Percentiles rank a stretch among this genome's conserved stretches.
Evolutionary conservation across 1,284 basidiomycete genomes (phyloP).

Genomic region (Inonotus hispidus): DNA sequence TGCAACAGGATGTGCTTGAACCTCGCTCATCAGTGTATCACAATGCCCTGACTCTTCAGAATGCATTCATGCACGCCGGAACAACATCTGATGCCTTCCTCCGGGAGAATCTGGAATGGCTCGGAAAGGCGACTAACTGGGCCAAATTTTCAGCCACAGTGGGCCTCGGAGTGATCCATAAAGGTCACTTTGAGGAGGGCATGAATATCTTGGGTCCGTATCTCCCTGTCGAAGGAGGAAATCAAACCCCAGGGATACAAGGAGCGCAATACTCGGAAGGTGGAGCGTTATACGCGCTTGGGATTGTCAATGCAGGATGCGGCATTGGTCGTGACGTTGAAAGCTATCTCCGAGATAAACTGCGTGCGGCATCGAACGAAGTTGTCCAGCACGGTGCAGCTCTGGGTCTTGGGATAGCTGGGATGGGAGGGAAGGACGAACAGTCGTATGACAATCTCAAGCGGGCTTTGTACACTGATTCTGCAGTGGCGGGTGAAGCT

Average conservation of each 20-base stretch:
- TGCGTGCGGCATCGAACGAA: slow-evolving; percentile 68
- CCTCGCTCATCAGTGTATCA: slow-evolving; percentile 94
- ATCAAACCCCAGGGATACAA: slow-evolving; percentile 57
- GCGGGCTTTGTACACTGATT: slow-evolving; percentile 84
- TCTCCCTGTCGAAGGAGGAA: slow-evolving; percentile 67
- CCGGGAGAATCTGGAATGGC: slow-evolving; percentile 93
- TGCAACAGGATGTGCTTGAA: slow-evolving; percentile 79
- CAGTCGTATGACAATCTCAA: slow-evolving; percentile 91
- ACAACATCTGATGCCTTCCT: slow-evolving; percentile 92
- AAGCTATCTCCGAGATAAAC: slow-evolving; percentile 70
- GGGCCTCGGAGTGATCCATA: slow-evolving; percentile 93
- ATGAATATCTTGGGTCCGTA: slow-evolving; percentile 93
- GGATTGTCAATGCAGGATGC: slow-evolving; percentile 87
- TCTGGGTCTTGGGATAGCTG: slow-evolving; percentile 87
- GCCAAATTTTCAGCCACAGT: slow-evolving; percentile 96
- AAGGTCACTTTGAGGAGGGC: slow-evolving; percentile 90
- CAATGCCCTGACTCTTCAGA: slow-evolving; percentile 89
- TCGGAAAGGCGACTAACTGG: slow-evolving; percentile 92
- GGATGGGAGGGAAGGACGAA: slow-evolving; percentile 83
- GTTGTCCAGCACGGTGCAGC: slow-evolving; percentile 95
- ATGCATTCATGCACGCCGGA: slow-evolving; percentile 94
- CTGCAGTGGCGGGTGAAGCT: slow-evolving; percentile 90
- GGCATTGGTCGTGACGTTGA: slow-evolving; percentile 68
- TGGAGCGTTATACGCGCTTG: slow-evolving; percentile 90
- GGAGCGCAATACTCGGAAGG: slow-evolving; percentile 88